phyloP scores from a whole-genome alignment of 2,329 filamentous ascomycete species.

The Fusarium sterilihyphosum region DNA sequence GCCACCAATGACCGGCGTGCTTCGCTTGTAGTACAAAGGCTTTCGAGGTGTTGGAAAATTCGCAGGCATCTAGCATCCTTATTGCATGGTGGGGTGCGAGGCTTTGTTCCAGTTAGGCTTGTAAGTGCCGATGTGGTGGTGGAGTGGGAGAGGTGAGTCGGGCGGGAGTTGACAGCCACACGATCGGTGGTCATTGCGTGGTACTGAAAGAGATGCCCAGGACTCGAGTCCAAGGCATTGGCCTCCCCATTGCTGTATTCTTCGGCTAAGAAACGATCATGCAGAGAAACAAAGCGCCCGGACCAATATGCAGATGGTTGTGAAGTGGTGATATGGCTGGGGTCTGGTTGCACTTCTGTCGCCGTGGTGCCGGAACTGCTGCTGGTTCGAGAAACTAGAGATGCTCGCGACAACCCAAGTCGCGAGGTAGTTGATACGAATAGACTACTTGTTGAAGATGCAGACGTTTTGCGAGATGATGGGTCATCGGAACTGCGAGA shows the following conservation, averaged over 20 bases:
- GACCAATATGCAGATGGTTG: conserved; percentile 67
- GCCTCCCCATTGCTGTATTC: conserved; percentile 32
- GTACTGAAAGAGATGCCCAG: not conserved
- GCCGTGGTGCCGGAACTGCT: conserved; percentile 25
- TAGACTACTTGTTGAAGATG: conserved; percentile 33
- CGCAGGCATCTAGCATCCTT: conserved; percentile 57
- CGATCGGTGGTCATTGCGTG: conserved; percentile 26
- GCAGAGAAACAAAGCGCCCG: conserved; percentile 67
- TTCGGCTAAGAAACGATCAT: conserved; percentile 57
- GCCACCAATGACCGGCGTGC: conserved; percentile 58
- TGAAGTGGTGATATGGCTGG: conserved; percentile 51
- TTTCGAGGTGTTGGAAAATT: conserved; percentile 59
- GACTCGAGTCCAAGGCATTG: not conserved
- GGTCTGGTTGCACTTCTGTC: conserved; percentile 32
- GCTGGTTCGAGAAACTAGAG: conserved; percentile 30
- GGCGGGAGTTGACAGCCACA: conserved; percentile 28
- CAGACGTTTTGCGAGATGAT: conserved; percentile 30
- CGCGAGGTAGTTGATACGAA: conserved; percentile 30
- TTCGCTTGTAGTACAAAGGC: conserved; percentile 58
- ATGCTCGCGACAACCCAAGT: conserved; percentile 30
- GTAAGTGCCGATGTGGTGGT: conserved; percentile 48
- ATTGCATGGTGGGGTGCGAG: conserved; percentile 2
- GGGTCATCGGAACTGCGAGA: conserved; percentile 12
- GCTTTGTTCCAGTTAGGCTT: conserved; percentile 31
- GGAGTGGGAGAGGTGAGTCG: conserved; percentile 46